A percentile compares a stretch with the other conserved stretches of the same genome.
Evolutionary conservation across 163 green algal genomes (phyloP).

Genomic region (Scenedesmus sp.): DNA sequence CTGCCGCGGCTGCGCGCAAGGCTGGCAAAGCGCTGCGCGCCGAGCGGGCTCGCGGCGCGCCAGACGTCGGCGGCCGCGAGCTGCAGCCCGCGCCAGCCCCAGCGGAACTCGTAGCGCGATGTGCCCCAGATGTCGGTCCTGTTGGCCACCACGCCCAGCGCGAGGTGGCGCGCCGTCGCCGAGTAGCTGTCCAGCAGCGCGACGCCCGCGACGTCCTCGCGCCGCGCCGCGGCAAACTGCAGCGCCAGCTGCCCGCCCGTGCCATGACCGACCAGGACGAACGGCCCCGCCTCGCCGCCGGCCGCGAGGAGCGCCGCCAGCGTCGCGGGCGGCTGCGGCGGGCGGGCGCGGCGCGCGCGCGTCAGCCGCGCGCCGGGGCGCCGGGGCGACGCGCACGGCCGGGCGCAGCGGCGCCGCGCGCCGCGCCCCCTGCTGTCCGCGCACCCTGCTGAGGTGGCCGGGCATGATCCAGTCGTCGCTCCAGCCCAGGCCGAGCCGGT

Average conservation of each 20-base stretch:
- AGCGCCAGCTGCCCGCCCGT: slow-evolving; percentile 7
- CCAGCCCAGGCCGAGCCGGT: slow-evolving; percentile 38
- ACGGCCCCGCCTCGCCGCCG: background rate
- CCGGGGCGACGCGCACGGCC: background rate
- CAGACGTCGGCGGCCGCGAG: background rate
- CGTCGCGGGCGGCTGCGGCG: slow-evolving; percentile 11
- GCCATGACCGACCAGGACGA: slow-evolving; percentile 29
- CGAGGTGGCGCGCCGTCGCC: background rate
- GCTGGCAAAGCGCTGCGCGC: background rate
- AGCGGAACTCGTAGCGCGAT: background rate
- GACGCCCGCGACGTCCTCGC: slow-evolving; percentile 1
- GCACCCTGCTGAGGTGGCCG: slow-evolving; percentile 7
- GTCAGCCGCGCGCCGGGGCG: too few species aligned
- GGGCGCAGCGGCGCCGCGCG: too few species aligned
- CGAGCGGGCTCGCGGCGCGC: background rate
- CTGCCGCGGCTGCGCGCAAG: too few species aligned
- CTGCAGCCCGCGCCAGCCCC: background rate
- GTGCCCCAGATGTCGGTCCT: slow-evolving; percentile 19
- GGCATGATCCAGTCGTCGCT: slow-evolving; percentile 22
- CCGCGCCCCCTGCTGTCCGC: too few species aligned
- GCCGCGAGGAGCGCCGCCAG: slow-evolving; percentile 1
- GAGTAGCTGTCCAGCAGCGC: slow-evolving; percentile 26
- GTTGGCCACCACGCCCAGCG: slow-evolving; percentile 3
- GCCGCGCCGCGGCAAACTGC: slow-evolving; percentile 9
- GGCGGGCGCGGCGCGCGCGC: too few species aligned